A percentile compares a stretch with the other conserved stretches of the same genome.
Evolutionary conservation across 805 yeast species (phyloP).

Genomic region (Myxozyma vanderwaltii): DNA sequence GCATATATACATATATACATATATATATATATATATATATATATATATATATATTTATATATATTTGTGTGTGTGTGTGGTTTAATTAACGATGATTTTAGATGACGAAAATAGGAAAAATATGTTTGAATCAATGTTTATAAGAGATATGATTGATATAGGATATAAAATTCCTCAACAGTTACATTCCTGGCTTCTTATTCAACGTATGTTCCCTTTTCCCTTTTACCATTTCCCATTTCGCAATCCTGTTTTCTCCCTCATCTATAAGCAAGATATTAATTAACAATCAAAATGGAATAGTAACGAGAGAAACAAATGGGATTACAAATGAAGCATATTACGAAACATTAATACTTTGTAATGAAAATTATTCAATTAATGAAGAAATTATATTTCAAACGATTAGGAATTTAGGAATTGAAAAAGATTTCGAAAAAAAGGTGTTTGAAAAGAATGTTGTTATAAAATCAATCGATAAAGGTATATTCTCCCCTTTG

Average conservation of each 20-base stretch:
- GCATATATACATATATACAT: too few relatives aligned
- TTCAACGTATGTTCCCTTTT: slow-evolving; percentile 2
- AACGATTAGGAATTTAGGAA: slow-evolving; percentile 12
- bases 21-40: too few relatives aligned
- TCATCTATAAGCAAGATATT: too few relatives aligned
- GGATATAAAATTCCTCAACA: slow-evolving; percentile 11
- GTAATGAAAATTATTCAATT: not conserved
- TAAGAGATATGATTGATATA: slow-evolving; percentile 14
- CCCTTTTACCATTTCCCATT: too few relatives aligned
- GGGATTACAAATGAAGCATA: slow-evolving; percentile 11
- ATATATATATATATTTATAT: too few relatives aligned
- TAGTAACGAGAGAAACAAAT: slow-evolving; percentile 20
- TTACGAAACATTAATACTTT: not conserved
- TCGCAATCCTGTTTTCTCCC: too few relatives aligned
- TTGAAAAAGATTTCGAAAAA: not conserved
- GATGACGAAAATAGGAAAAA: slow-evolving; percentile 3
- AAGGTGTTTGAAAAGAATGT: not conserved
- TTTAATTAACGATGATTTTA: not conserved
- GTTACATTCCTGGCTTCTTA: slow-evolving; percentile 12
- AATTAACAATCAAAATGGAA: not conserved
- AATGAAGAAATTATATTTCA: not conserved
- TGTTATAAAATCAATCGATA: not conserved
- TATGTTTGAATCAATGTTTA: slow-evolving; percentile 16
- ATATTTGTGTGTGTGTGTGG: too few relatives aligned
- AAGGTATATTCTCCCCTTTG: not conserved